Conservation (phyloP, 768 basidiomycete genomes). For the Tylopilus intermedius region DNA sequence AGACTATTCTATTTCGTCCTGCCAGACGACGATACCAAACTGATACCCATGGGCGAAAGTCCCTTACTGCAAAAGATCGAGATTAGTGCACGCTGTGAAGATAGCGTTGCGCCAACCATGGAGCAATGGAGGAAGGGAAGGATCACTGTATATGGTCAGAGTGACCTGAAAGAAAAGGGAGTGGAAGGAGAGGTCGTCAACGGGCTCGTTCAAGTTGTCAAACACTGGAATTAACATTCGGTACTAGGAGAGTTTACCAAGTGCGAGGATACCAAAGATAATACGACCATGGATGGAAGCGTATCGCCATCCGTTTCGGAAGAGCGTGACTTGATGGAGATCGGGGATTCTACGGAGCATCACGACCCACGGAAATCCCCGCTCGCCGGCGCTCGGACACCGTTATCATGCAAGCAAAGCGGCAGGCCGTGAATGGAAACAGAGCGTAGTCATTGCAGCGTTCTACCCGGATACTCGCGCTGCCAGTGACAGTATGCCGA, state of each 20-base stretch:
- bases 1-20: slow-evolving; percentile 56
- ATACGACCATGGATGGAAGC: too few species aligned
- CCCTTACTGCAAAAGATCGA: slow-evolving; percentile 45
- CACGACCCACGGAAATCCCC: too few species aligned
- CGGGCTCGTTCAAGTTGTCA: slow-evolving; percentile 43
- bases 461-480: too few species aligned
- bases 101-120: slow-evolving; percentile 45
- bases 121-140: slow-evolving; percentile 48
- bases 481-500: neutral
- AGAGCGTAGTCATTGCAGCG: too few species aligned
- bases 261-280: too few species aligned
- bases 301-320: too few species aligned
- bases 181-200: slow-evolving; percentile 54
- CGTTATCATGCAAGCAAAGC: too few species aligned
- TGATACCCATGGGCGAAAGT: slow-evolving; percentile 43
- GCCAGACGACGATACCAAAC: slow-evolving; percentile 45
- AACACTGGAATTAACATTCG: slow-evolving; percentile 45
- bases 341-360: too few species aligned
- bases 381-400: too few species aligned
- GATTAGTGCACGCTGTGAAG: slow-evolving; percentile 34
- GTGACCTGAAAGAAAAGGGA: slow-evolving; percentile 37
- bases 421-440: too few species aligned
- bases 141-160: slow-evolving; percentile 49
- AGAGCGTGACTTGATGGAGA: too few species aligned
- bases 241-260: too few species aligned